Conservation (phyloP, 257 asterid species). For the Capsicum chinense region DNA sequence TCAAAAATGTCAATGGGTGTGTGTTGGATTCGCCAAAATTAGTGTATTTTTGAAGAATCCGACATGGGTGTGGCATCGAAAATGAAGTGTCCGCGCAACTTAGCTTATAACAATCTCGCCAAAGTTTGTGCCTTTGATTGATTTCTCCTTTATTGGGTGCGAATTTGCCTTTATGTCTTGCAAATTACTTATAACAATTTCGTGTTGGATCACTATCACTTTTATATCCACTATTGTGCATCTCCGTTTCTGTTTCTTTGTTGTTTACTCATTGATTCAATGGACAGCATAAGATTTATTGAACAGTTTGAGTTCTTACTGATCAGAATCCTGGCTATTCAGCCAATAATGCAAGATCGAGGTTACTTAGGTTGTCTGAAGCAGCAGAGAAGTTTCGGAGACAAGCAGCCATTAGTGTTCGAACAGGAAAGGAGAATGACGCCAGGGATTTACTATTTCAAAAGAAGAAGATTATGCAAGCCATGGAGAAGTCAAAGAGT, state of each 20-base stretch:
- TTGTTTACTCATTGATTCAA: neutral
- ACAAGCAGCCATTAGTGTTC: conserved; percentile 78
- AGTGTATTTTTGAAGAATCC: no score
- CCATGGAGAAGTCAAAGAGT: conserved; percentile 80
- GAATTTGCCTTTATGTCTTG: no score
- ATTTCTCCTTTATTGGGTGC: no score
- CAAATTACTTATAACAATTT: neutral
- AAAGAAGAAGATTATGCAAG: conserved; percentile 87
- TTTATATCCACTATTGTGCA: neutral
- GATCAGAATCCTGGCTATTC: conserved; percentile 38
- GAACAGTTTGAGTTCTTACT: conserved; percentile 32
- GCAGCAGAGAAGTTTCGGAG: conserved; percentile 84
- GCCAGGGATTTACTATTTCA: conserved; percentile 80
- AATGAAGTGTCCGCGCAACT: no score
- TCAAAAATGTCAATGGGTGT: no score
- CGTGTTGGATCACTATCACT: neutral
- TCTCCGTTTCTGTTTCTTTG: neutral
- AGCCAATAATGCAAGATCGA: conserved; percentile 81
- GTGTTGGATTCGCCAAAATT: no score
- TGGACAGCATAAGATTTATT: neutral
- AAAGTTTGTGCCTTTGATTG: no score
- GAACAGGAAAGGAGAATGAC: conserved; percentile 73
- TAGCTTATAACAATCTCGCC: no score
- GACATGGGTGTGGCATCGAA: no score
- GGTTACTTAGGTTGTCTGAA: conserved; percentile 85